Evolutionary conservation across 257 asterid species (phyloP), one percentile per base, ranked within the genome.

Genomic region (Salvia splendens): DNA sequence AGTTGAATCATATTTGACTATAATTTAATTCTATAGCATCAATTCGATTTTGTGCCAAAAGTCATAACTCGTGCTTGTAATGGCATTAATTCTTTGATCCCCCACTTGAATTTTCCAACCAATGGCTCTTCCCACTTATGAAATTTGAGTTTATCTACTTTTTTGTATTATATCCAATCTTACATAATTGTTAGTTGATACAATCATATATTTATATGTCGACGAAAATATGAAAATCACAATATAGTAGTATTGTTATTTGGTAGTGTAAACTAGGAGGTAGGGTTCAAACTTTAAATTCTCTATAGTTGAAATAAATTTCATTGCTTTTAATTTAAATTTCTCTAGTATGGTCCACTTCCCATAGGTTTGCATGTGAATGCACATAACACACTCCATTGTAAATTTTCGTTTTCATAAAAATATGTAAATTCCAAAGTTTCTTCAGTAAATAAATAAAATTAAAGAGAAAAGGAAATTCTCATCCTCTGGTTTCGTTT

Each of bases 1-100:
- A 70, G 50, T 28, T 61, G 61, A 59, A 30, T 66, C 41, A 69
- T 54, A 61, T 71, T 71, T 76, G 77, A 71, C 80, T 65, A 17
- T 10, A 17, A 45, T 24, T 24, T 1, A 16, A 54, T 70, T 60
- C 56, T 12, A 55, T 45, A 33, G 73, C 65, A 68, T 68, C 73
- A 56, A 43, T 10, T 51, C 55, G 35, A 20, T 38, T 15, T 28
- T 35, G 33, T 46, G 30, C 40, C 47, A 32, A 56, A 69, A 61
- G 60, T 46, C 50, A 15, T 42, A 50, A 62, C 15, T 70, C 68
- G 38, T 70, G 62, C 68, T 54, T 53, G 36, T 15, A 43, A 28
- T 53, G 54, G 64, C 55, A 62, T 71, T 43, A 14, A 62, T 62
- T 62, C 75, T 52, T 61, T 32, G 49, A 32, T 70, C 41, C 49